A percentile compares a stretch with the other conserved stretches of the same genome.
Evolutionary conservation across 2,329 filamentous ascomycete species (phyloP).

Genomic region (Botryotinia calthae): DNA sequence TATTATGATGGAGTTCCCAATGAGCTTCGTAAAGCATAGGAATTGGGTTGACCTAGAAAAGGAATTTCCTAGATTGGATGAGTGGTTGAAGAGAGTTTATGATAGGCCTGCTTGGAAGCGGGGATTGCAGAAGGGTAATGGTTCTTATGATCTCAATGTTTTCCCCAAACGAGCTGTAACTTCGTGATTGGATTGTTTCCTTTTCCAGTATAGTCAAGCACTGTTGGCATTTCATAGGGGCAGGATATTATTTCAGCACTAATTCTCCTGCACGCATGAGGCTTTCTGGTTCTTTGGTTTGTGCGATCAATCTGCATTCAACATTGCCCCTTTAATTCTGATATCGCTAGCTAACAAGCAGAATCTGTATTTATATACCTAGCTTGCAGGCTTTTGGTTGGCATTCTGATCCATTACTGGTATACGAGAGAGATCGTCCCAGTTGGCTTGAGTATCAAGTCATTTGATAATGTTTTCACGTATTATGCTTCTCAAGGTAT

Average conservation of each 20-base stretch:
- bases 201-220: neutral
- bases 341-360: neutral
- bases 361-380: neutral
- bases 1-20: constrained; percentile 37
- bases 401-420: neutral
- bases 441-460: neutral
- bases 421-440: neutral
- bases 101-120: constrained; percentile 35
- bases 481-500: neutral
- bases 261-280: neutral
- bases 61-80: constrained; percentile 37
- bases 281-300: neutral
- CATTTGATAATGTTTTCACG: neutral
- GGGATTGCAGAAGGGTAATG: constrained; percentile 35
- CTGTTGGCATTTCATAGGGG: neutral
- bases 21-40: constrained; percentile 36
- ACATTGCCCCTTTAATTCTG: neutral
- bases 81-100: constrained; percentile 37
- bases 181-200: neutral
- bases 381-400: neutral
- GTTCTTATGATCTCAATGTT: constrained; percentile 33
- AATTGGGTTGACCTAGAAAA: constrained; percentile 34
- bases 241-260: neutral
- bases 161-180: constrained; percentile 22
- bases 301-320: neutral